Base-by-base conservation (phyloP, 352 stramenopile genomes). In the Phytopythium chamaehyphon region DNA sequence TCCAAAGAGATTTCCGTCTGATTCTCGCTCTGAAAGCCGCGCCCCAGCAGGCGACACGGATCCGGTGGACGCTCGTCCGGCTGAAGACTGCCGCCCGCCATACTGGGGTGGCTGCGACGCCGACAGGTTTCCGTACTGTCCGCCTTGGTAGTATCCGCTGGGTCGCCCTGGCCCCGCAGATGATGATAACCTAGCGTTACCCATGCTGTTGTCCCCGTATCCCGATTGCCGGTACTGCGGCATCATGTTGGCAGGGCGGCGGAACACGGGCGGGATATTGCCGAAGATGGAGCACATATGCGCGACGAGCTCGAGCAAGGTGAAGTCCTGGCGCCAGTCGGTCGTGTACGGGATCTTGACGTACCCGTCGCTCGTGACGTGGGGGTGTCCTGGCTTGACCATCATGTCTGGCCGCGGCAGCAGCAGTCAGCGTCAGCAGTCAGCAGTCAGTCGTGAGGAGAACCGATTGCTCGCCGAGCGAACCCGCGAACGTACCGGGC, bases 231-330 rank as follows among this genome's bases (percentile, higher is more conserved):
- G 60, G 39, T 77, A 79, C 9, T 73, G 54, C 22, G 68, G 61
- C 22, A 57, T 60, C 11, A 66, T 57, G 42, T 82, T 70, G 2
- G 71, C 64, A 9, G 83, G 83, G 16, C 85, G 78, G 38, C 80
- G 76, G 47, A 92, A 95, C 2, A 95, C 85, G 9, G 83, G 85
- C 10, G 85, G 85, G 56, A 90, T 90, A 50, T 86, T 90, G 36
- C 85, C 83, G 51, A 95, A 95, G 39, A 95, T 91, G n/a, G 82
- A 93, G 68, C 85, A 93, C 69, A 93, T 88, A 56, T 92, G 84
- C 8, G 83, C 85, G 3, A 95, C 78, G 15, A 95, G 69, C 51
- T 95, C 85, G 14, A 91, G 75, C 47, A 95, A 54, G 22, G 81
- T 95, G 57, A 83, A 90, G 36, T 95, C 83, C 71, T 86, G 66